These are phyloP conservation scores for Marasmius sp. DNA, from an alignment of 1,284 basidiomycete genomes.

Conservation along the genomic window DNA sequence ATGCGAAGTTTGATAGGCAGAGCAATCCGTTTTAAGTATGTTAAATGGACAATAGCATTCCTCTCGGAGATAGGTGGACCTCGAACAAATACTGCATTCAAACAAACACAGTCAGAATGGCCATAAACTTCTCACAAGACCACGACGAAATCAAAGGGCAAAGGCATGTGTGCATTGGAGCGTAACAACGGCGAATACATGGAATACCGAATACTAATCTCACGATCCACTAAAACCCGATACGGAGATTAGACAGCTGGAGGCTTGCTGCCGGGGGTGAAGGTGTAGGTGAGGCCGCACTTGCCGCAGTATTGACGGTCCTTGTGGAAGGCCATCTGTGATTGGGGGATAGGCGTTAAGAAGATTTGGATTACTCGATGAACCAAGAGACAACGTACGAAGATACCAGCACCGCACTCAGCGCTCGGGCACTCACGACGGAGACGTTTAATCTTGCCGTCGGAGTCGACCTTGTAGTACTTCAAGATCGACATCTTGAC, in stretches of 20 bases:
- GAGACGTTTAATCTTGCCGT: slow-evolving; percentile 99
- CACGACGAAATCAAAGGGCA: neutral
- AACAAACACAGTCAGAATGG: neutral
- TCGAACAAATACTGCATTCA: too few relatives aligned
- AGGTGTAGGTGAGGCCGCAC: slow-evolving; percentile 90
- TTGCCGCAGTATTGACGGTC: slow-evolving; percentile 97
- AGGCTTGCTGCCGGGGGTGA: slow-evolving; percentile 78
- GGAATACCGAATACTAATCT: neutral
- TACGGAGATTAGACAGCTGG: slow-evolving; percentile 51
- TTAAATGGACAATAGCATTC: too few relatives aligned
- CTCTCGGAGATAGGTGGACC: too few relatives aligned
- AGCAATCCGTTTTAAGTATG: too few relatives aligned
- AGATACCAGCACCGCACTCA: slow-evolving; percentile 94
- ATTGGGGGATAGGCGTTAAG: neutral
- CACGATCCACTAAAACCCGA: slow-evolving; percentile 5
- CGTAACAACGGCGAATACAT: slow-evolving; percentile 6
- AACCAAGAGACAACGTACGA: slow-evolving; percentile 56
- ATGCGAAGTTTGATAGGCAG: too few relatives aligned
- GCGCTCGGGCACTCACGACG: slow-evolving; percentile 93
- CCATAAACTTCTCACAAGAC: neutral
- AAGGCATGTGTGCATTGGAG: slow-evolving; percentile 2
- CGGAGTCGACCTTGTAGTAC: slow-evolving; percentile 99
- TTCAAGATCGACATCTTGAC: slow-evolving; percentile 99
- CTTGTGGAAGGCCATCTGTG: slow-evolving; percentile 90
- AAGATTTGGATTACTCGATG: neutral